Evolutionary conservation across 805 yeast species (phyloP), one percentile per base, ranked within the genome.

Genomic region (Kuraishia ogatae): DNA sequence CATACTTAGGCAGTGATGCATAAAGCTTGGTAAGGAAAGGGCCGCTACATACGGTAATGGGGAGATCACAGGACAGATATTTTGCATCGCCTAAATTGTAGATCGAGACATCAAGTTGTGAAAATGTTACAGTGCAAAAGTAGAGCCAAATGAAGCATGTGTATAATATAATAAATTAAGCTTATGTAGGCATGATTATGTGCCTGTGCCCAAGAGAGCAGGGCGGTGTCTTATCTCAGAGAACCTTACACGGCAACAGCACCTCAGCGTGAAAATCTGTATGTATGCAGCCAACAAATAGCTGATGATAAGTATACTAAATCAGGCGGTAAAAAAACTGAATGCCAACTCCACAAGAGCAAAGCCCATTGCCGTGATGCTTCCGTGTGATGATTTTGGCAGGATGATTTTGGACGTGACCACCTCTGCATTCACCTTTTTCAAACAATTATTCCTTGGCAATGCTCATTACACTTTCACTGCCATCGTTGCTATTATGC

Each of bases 381-480:
- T n/a, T n/a, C n/a, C n/a, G n/a, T n/a, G n/a, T n/a, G n/a, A n/a
- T n/a, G n/a, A n/a, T n/a, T n/a, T n/a, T n/a, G n/a, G n/a, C n/a
- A n/a, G n/a, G n/a, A n/a, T n/a, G n/a, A n/a, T n/a, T n/a, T n/a
- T n/a, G n/a, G n/a, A n/a, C n/a, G n/a, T n/a, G n/a, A n/a, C n/a
- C n/a, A n/a, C n/a, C n/a, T n/a, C n/a, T n/a, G n/a, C n/a, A n/a
- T n/a, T n/a, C n/a, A n/a, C n/a, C n/a, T n/a, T n/a, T n/a, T n/a
- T n/a, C n/a, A n/a, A n/a, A n/a, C 24, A n/a, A 46, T 15, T 50
- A 62, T 49, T 64, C 66, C 49, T 58, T 61, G 26, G 64, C 66
- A 28, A 66, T 64, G 55, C 72, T 68, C 71, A 66, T 68, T 65
- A 66, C 57, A 52, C 70, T 67, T 54, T 66, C 72, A 35, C 65